A percentile compares a stretch with the other conserved stretches of the same genome.
These are phyloP conservation scores for Aspergillus ochraceoroseus DNA, from an alignment of 2,329 filamentous ascomycete species.

Conservation along the genomic window DNA sequence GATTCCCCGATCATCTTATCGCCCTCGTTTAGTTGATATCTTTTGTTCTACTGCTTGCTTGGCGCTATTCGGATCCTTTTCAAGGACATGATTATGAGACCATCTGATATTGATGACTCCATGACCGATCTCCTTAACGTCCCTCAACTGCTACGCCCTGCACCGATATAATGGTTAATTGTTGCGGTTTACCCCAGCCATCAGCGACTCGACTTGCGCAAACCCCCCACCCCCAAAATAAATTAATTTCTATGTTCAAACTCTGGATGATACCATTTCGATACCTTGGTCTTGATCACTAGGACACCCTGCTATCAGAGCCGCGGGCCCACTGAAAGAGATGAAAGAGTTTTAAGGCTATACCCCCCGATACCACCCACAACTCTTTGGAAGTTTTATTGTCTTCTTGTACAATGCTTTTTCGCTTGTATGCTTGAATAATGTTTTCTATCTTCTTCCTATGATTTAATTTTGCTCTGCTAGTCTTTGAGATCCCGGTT, in stretches of 20 bases:
- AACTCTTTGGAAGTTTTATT: slow-evolving; percentile 7
- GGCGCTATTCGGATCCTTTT: slow-evolving; percentile 18
- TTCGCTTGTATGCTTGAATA: slow-evolving; percentile 16
- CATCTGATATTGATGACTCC: slow-evolving; percentile 27
- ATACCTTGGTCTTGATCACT: slow-evolving; percentile 19
- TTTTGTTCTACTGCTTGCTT: slow-evolving; percentile 13
- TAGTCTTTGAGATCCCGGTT: slow-evolving; percentile 19
- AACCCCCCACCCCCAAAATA: slow-evolving; percentile 2
- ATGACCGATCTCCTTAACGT: slow-evolving; percentile 23
- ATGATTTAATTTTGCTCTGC: slow-evolving; percentile 12
- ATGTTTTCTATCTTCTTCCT: slow-evolving; percentile 12
- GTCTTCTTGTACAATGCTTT: slow-evolving; percentile 25
- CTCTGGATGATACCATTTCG: slow-evolving; percentile 28
- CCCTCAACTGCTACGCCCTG: slow-evolving; percentile 2
- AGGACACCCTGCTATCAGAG: not conserved
- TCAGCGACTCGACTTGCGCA: slow-evolving; percentile 7
- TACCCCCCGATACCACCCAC: slow-evolving; percentile 5
- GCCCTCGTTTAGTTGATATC: slow-evolving; percentile 8
- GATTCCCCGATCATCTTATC: not conserved
- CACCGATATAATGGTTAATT: slow-evolving; percentile 12
- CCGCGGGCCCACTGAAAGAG: slow-evolving; percentile 3
- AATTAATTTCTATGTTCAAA: slow-evolving; percentile 30
- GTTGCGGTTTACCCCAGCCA: slow-evolving; percentile 7
- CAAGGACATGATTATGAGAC: slow-evolving; percentile 20
- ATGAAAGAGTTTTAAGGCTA: not conserved